Evolutionary conservation across 2,329 filamentous ascomycete species (phyloP).

Genomic region (Lachnum nothofagi): DNA sequence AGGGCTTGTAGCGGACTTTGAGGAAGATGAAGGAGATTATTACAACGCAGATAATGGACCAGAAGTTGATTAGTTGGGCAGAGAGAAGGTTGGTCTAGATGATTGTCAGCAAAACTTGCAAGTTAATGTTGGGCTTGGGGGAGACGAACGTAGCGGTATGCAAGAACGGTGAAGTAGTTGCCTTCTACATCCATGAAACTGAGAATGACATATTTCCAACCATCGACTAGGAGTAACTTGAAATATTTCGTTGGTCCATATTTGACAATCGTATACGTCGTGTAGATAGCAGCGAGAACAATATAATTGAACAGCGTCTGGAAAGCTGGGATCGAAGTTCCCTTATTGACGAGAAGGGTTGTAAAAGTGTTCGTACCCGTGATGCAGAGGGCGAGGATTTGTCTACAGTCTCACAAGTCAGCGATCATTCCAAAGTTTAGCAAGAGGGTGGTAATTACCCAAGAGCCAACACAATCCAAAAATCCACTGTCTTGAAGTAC

Average conservation of each 20-base stretch:
- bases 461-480: slow-evolving; percentile 76
- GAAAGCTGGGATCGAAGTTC: slow-evolving; percentile 85
- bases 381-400: slow-evolving; percentile 82
- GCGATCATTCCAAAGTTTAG: neutral
- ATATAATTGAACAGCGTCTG: slow-evolving; percentile 95
- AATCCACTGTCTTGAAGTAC: slow-evolving; percentile 78
- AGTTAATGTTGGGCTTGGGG: neutral
- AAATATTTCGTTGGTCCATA: slow-evolving; percentile 71
- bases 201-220: slow-evolving; percentile 92
- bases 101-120: slow-evolving; percentile 5
- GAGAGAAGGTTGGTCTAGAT: slow-evolving; percentile 81
- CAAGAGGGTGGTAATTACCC: slow-evolving; percentile 46
- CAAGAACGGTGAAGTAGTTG: slow-evolving; percentile 96
- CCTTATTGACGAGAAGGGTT: slow-evolving; percentile 59
- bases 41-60: slow-evolving; percentile 93
- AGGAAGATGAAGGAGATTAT: slow-evolving; percentile 76
- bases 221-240: slow-evolving; percentile 60
- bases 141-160: slow-evolving; percentile 58
- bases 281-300: slow-evolving; percentile 76
- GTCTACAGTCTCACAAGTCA: slow-evolving; percentile 38
- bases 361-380: slow-evolving; percentile 91
- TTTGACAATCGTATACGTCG: slow-evolving; percentile 69
- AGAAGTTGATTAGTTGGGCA: slow-evolving; percentile 96
- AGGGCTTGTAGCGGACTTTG: slow-evolving; percentile 79
- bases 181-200: slow-evolving; percentile 92